Evolutionary conservation across 768 basidiomycete species (phyloP).

Genomic region (Boletus tylopilopsis): DNA sequence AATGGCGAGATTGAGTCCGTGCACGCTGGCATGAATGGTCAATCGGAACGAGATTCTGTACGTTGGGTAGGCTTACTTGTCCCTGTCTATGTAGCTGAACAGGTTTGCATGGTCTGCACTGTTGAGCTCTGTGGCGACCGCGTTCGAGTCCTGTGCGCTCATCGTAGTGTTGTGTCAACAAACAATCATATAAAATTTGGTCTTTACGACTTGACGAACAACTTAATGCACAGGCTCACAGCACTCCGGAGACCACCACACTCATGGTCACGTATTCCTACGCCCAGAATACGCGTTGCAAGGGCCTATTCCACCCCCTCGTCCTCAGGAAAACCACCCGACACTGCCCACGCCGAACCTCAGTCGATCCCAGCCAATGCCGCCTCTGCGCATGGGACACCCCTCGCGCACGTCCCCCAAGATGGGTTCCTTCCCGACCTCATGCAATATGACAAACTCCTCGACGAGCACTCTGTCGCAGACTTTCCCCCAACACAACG

Average conservation of each 20-base stretch:
- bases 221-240: constrained; percentile 29
- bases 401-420: constrained; percentile 21
- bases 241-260: constrained; percentile 10
- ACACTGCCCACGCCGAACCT: constrained; percentile 4
- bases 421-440: constrained; percentile 51
- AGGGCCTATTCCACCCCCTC: constrained; percentile 19
- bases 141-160: constrained; percentile 30
- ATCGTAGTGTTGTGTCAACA: constrained; percentile 10
- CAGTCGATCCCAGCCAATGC: constrained; percentile 2
- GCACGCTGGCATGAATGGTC: constrained; percentile 46
- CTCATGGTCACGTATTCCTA: constrained; percentile 1
- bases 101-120: constrained; percentile 53
- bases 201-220: neutral
- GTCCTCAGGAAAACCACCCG: constrained; percentile 3
- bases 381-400: constrained; percentile 8
- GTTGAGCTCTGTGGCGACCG: constrained; percentile 42
- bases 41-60: neutral
- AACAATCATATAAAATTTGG: constrained; percentile 20
- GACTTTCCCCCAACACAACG: constrained; percentile 51
- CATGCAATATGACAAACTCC: constrained; percentile 55
- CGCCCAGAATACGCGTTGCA: neutral
- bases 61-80: constrained; percentile 45
- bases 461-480: constrained; percentile 56
- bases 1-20: constrained; percentile 76
- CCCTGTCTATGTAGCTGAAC: constrained; percentile 57